A percentile compares a stretch with the other conserved stretches of the same genome.
Conservation (phyloP, 148 eudicot genomes). For the Silene conica region DNA sequence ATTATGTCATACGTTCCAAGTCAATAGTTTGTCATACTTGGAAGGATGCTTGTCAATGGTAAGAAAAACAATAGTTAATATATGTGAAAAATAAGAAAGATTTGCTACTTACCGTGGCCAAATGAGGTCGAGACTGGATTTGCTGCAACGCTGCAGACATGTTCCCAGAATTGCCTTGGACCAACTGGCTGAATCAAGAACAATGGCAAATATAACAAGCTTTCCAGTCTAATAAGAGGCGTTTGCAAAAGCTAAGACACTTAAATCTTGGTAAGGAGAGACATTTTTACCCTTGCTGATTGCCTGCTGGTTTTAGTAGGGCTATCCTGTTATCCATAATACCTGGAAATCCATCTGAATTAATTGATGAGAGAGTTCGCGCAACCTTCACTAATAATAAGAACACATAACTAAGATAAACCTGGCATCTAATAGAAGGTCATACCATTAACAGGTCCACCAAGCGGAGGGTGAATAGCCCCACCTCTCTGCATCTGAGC, state of each 20-base stretch:
- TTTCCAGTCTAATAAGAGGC: slow-evolving; percentile 8
- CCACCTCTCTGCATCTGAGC: slow-evolving; percentile 93
- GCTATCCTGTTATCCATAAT: slow-evolving; percentile 89
- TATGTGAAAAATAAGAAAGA: background rate
- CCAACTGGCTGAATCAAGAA: slow-evolving; percentile 78
- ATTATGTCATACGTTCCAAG: slow-evolving; percentile 8
- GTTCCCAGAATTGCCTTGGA: slow-evolving; percentile 74
- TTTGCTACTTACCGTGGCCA: slow-evolving; percentile 49
- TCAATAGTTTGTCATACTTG: background rate
- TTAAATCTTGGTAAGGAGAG: background rate
- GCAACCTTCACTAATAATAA: slow-evolving; percentile 47
- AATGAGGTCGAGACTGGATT: slow-evolving; percentile 77
- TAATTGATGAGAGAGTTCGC: slow-evolving; percentile 57
- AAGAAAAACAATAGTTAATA: background rate
- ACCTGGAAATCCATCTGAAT: slow-evolving; percentile 57
- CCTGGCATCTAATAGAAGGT: slow-evolving; percentile 49
- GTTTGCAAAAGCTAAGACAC: background rate
- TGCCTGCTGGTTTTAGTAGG: slow-evolving; percentile 72
- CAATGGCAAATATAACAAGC: slow-evolving; percentile 22
- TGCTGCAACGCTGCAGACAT: slow-evolving; percentile 91
- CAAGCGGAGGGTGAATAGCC: slow-evolving; percentile 76
- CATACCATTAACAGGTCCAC: slow-evolving; percentile 65
- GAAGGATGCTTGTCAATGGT: slow-evolving; percentile 3
- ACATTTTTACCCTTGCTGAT: slow-evolving; percentile 67
- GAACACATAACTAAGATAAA: slow-evolving; percentile 44